Conservation (phyloP, 495 filamentous ascomycete genomes). For the Copromyces sp. region DNA sequence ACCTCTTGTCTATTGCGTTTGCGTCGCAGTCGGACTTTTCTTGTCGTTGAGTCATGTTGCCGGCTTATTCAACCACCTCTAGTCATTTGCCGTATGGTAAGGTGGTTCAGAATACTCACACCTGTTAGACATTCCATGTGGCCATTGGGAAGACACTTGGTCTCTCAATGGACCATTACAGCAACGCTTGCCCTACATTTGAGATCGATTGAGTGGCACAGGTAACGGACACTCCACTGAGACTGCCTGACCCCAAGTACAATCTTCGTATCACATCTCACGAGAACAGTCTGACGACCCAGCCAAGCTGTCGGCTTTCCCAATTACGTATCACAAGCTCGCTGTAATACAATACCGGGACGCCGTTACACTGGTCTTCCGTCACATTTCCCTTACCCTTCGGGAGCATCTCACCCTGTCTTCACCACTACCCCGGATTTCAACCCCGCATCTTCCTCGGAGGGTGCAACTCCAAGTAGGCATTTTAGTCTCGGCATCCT, state of each 20-base stretch:
- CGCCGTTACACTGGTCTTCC: background rate
- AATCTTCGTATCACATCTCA: background rate
- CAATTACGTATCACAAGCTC: background rate
- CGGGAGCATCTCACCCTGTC: background rate
- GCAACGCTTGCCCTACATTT: background rate
- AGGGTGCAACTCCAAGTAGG: conserved; percentile 20
- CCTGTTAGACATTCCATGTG: background rate
- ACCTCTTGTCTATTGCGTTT: background rate
- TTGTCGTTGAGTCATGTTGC: background rate
- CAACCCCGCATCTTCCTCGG: conserved; percentile 16
- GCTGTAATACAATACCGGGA: background rate
- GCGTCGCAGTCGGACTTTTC: background rate
- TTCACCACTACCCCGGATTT: background rate
- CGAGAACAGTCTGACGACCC: background rate
- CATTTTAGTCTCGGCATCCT: conserved; percentile 7
- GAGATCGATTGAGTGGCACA: background rate
- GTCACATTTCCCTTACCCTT: background rate
- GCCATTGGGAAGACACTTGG: background rate
- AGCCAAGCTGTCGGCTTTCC: background rate
- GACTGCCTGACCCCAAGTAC: background rate
- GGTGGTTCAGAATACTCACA: background rate
- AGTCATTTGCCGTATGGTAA: background rate
- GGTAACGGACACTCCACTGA: background rate
- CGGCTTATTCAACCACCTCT: background rate
- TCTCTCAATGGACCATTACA: background rate